Evolutionary conservation across 208 protist species (phyloP).

Genomic region (Leptomonas pyrrhocoris): DNA sequence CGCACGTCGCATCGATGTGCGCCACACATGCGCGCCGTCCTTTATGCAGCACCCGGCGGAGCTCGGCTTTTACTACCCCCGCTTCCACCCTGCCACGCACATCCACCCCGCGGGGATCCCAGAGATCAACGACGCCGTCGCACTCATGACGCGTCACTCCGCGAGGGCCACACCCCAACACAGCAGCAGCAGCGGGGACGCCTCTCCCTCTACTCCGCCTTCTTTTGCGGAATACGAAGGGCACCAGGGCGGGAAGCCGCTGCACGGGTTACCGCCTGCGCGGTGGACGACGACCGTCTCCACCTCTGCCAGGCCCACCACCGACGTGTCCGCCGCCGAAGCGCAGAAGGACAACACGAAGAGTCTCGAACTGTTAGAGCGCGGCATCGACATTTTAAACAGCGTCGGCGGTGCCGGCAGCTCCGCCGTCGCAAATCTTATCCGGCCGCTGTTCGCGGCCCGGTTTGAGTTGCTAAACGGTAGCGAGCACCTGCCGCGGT

Average conservation of each 20-base stretch:
- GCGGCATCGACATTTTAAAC: conserved; percentile 80
- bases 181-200: conserved; percentile 1
- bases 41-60: conserved; percentile 72
- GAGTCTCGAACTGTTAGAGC: conserved; percentile 57
- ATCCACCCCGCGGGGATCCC: conserved; percentile 63
- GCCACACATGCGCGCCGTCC: conserved; percentile 57
- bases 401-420: conserved; percentile 46
- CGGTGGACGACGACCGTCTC: conserved; percentile 43
- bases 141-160: conserved; percentile 43
- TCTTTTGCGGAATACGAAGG: not conserved
- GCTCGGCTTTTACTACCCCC: conserved; percentile 83
- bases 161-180: conserved; percentile 1
- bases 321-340: conserved; percentile 23
- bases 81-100: conserved; percentile 78
- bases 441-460: conserved; percentile 68
- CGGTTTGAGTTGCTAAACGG: conserved; percentile 84
- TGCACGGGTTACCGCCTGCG: not conserved
- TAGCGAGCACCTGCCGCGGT: conserved; percentile 71
- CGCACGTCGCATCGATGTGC: conserved; percentile 33
- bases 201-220: not conserved
- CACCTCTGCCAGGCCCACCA: conserved; percentile 23
- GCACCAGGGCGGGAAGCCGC: not conserved
- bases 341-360: conserved; percentile 55
- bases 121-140: conserved; percentile 71
- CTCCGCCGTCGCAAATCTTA: conserved; percentile 32